Evolutionary conservation across 257 asterid species (phyloP).

Genomic region (Haberlea rhodopensis): DNA sequence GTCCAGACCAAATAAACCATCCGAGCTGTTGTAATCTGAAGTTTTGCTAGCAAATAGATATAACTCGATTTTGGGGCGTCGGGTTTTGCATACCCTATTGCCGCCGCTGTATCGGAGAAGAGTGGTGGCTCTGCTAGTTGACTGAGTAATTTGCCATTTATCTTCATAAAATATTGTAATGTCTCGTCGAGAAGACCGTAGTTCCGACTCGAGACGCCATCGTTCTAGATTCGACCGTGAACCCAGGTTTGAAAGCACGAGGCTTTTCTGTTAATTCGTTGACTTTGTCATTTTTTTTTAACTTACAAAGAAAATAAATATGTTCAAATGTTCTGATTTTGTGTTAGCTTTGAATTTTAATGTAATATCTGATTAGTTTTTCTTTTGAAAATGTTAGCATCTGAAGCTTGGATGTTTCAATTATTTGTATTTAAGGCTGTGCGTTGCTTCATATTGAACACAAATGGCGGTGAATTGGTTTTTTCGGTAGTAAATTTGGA

Average conservation of each 20-base stretch:
- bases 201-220: conserved; percentile 60
- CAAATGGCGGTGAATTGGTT: too few species aligned
- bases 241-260: conserved; percentile 51
- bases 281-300: not conserved
- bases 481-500: too few species aligned
- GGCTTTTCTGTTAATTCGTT: not conserved
- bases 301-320: not conserved
- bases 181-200: conserved; percentile 76
- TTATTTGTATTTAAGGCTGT: too few species aligned
- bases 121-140: not conserved
- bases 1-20: not conserved
- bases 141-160: not conserved
- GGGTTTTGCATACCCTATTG: too few species aligned
- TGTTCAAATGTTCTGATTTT: not conserved
- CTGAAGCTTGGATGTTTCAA: not conserved
- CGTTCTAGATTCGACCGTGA: conserved; percentile 80
- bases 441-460: too few species aligned
- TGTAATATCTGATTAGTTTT: not conserved
- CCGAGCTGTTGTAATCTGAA: not conserved
- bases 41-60: not conserved
- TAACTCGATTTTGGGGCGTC: not conserved
- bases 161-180: too few species aligned
- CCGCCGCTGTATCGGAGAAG: not conserved
- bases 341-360: not conserved
- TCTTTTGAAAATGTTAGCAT: not conserved